Base-by-base conservation (phyloP, 2,329 filamentous ascomycete genomes). In the Dothistroma septosporum region DNA sequence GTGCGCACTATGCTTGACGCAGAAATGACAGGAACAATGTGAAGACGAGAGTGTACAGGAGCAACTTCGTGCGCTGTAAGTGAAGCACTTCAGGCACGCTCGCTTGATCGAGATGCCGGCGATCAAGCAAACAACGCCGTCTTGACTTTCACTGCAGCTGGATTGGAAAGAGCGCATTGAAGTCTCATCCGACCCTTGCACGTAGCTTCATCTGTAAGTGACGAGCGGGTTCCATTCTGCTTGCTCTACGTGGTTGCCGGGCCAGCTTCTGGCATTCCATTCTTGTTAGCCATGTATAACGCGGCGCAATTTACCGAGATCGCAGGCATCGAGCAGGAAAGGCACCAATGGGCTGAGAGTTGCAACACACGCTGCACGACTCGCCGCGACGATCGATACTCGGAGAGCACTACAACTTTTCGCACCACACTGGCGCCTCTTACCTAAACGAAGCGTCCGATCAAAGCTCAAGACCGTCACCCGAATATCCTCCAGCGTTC, bases 391-490 rank as follows among this genome's bases (percentile, higher is more conserved):
- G 19, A 1, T 44, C 14, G 41, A 44, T 5, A 19, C 8, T 19
- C n/a, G 4, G 14, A 44, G 14, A 28, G 32, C 55, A 22, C 60
- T 58, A 33, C 59, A 68, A 48, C 61, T 68, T 28, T 67, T 64
- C 44, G 64, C 67, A 57, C 60, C 66, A 12, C 59, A 63, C 37
- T 63, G 60, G 65, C 59, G 63, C 12, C 59, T 61, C 31, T 33
- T 50, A 32, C 37, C 21, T 2, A 59, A 59, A 28, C 54, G 58
- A 48, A 67, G 61, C 53, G 35, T 65, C 2, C 48, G 61, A 48
- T 41, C 57, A 5, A 63, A 59, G 16, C 28, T 70, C 37, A 69
- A 67, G 44, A 32, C 55, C 14, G 59, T 66, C 19, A 55, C 70
- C 16, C 46, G 58, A n/a, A 68, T 67, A 22, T 55, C 63, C 35